Evolutionary conservation across 176 grass and related monocot genomes (phyloP), one percentile per base, ranked within the genome.

Genomic region (Elymus sibiricus): DNA sequence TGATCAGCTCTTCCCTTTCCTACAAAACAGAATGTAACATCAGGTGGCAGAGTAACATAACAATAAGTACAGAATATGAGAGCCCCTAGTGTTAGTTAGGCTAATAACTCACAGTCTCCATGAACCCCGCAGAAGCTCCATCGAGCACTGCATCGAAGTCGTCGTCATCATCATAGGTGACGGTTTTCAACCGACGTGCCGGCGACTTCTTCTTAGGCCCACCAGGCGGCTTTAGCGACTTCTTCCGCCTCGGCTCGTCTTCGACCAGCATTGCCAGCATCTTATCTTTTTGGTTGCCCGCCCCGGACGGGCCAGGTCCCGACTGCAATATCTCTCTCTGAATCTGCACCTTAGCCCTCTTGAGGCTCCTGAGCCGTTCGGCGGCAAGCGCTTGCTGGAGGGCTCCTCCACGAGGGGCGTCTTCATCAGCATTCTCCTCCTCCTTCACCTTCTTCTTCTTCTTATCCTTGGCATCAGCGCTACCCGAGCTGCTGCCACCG

Each of bases 1-100:
- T 89, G 40, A 95, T 88, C 53, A 95, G 80, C 86, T 94, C 90
- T 81, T 98, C 96, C 79, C 91, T 95, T 84, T 95, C 88, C 96
- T 98, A 75, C 43, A 86, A 4, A 73, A 85, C 46, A 81, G 62
- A 87, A 29, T 24, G 27, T 8, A 71, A n/a, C 13, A 88, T 89
- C 21, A 92, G 38, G 39, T 25, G 17, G 19, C 16, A 65, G 51
- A 17, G 55, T 74, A 58, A 74, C 1, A 86, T 15, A 9, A n/a
- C 9, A 86, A 69, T 0, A 22, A 49, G 6, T 73, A 32, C 9
- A 88, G 64, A 19, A 44, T 28, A 86, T 12, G 4, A 51, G 9
- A 40, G 73, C 32, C 4, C 7, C 1, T 8, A 47, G 34, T 46
- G 5, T 2, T 31, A 19, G 21, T 12, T 19, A 25, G 43, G 61